phyloP scores from a whole-genome alignment of 116 monocot genomes.

The Cymodocea nodosa region DNA sequence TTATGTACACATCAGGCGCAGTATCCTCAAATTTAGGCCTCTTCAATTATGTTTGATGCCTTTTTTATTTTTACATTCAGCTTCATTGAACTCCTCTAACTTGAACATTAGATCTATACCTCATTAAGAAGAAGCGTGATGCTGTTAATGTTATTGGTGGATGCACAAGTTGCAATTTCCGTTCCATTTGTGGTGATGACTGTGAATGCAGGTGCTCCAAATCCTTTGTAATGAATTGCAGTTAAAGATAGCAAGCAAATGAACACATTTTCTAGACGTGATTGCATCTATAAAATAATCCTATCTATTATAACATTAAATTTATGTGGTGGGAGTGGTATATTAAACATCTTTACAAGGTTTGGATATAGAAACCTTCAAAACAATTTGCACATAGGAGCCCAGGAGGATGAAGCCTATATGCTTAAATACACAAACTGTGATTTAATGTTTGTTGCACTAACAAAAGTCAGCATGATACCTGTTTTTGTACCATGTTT shows the following conservation, averaged over 20 bases:
- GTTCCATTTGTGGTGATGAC: slow-evolving; percentile 51
- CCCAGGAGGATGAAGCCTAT: no score
- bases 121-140: slow-evolving; percentile 82
- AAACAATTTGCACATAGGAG: no score
- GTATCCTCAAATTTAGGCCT: slow-evolving; percentile 47
- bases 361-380: no score
- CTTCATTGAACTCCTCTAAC: slow-evolving; percentile 2
- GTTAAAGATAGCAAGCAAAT: background rate
- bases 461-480: no score
- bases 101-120: slow-evolving; percentile 53
- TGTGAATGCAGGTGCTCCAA: slow-evolving; percentile 81
- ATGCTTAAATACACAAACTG: no score
- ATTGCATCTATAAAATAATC: background rate
- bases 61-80: background rate
- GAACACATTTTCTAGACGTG: background rate
- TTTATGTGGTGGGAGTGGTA: no score
- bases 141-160: slow-evolving; percentile 43
- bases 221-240: background rate
- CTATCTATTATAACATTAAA: background rate
- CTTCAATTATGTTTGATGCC: background rate
- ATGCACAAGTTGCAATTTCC: slow-evolving; percentile 47
- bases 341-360: no score
- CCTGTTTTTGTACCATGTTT: no score
- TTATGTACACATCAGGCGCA: slow-evolving; percentile 79
- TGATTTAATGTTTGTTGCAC: no score